Percentiles rank a stretch among this genome's conserved stretches.
Conservation (phyloP, 2,329 filamentous ascomycete species). For the Chaetomiaceae sp. region DNA sequence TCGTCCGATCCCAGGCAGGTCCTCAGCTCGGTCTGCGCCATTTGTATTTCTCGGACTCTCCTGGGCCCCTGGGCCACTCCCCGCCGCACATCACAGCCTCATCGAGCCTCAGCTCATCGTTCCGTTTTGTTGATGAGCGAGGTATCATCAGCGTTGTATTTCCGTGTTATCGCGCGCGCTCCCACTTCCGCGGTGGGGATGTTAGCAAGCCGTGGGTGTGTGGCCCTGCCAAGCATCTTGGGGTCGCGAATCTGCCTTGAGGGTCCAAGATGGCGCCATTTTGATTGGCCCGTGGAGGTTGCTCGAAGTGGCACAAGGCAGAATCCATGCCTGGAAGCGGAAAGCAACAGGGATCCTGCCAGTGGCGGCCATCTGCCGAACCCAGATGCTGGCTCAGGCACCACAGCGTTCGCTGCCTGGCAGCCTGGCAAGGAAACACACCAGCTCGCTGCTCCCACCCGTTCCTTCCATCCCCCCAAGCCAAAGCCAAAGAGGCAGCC, state of each 20-base stretch:
- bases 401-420: neutral
- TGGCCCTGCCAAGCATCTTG: neutral
- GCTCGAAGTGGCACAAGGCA: slow-evolving; percentile 2
- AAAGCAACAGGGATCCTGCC: neutral
- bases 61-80: too few species aligned
- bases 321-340: slow-evolving; percentile 8
- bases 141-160: too few species aligned
- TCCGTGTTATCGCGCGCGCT: neutral
- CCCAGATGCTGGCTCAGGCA: neutral
- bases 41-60: neutral
- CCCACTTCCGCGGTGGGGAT: neutral
- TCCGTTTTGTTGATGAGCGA: neutral
- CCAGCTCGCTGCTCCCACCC: neutral
- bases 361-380: slow-evolving; percentile 14
- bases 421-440: too few species aligned
- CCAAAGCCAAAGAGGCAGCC: slow-evolving; percentile 21
- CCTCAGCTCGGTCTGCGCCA: neutral
- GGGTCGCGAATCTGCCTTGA: slow-evolving; percentile 2
- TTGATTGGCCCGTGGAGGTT: neutral
- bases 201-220: too few species aligned
- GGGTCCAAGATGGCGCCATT: neutral
- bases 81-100: neutral
- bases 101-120: neutral
- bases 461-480: neutral
- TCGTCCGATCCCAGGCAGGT: too few species aligned